Evolutionary conservation across 108 stramenopile genomes (phyloP).

Genomic region (Licmophora abbreviata): DNA sequence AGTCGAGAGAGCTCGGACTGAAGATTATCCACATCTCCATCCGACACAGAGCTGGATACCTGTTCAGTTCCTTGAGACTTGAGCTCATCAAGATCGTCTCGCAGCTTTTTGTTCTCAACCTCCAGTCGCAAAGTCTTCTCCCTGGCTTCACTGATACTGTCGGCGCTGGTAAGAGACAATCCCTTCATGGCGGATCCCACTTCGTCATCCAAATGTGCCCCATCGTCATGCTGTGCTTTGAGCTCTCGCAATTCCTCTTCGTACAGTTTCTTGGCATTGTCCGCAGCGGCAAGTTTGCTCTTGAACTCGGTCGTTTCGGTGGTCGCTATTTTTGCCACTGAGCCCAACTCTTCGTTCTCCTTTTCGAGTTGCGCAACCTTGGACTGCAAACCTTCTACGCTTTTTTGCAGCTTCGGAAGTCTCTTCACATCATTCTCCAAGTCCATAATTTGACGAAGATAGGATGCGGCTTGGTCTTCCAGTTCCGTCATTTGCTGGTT

Average conservation of each 20-base stretch:
- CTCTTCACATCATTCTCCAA: constrained; percentile 73
- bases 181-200: constrained; percentile 6
- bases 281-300: constrained; percentile 42
- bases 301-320: constrained; percentile 61
- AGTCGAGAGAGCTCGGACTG: constrained; percentile 14
- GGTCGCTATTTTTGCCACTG: constrained; percentile 31
- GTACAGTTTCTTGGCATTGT: constrained; percentile 73
- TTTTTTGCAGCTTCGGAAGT: constrained; percentile 48
- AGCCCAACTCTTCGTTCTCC: constrained; percentile 24
- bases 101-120: constrained; percentile 63
- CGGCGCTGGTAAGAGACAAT: constrained; percentile 12
- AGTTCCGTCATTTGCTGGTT: constrained; percentile 75
- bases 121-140: constrained; percentile 71
- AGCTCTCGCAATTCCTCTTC: constrained; percentile 72
- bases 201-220: constrained; percentile 12
- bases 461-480: constrained; percentile 68
- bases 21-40: constrained; percentile 1
- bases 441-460: constrained; percentile 75
- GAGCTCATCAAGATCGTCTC: constrained; percentile 48
- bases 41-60: no score
- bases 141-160: constrained; percentile 25
- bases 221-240: constrained; percentile 58
- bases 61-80: constrained; percentile 15
- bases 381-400: constrained; percentile 41
- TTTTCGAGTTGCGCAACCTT: constrained; percentile 33